These are phyloP conservation scores for Skeletonema potamos DNA, from an alignment of 108 stramenopile species.

Conservation along the genomic window DNA sequence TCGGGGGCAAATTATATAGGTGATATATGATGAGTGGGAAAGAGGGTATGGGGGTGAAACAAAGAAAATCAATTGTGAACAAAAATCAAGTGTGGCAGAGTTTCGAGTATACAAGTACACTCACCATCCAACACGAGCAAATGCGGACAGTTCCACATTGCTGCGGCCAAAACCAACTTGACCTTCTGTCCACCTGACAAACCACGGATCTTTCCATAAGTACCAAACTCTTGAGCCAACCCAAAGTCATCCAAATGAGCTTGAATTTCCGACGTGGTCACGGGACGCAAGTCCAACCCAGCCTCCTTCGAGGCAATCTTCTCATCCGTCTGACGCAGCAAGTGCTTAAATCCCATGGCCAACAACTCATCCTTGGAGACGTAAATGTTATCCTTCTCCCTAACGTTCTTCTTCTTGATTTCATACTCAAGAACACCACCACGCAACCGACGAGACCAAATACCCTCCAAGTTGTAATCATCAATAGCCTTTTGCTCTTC, in stretches of 20 bases:
- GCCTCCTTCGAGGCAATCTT: constrained; percentile 96
- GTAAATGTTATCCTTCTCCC: constrained; percentile 92
- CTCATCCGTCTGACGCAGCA: constrained; percentile 89
- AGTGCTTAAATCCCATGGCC: constrained; percentile 85
- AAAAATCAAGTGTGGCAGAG: no score
- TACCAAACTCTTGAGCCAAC: constrained; percentile 95
- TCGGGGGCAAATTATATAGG: no score
- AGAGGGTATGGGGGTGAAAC: not conserved
- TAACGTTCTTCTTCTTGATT: constrained; percentile 89
- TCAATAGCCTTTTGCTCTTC: constrained; percentile 93
- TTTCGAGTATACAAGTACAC: no score
- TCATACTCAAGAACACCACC: constrained; percentile 91
- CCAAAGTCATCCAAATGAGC: constrained; percentile 97
- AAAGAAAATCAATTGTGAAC: no score
- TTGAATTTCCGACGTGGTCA: constrained; percentile 92
- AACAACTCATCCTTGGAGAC: constrained; percentile 82
- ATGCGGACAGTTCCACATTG: constrained; percentile 98
- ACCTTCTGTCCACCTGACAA: constrained; percentile 98
- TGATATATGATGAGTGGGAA: not conserved
- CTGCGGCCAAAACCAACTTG: constrained; percentile 97
- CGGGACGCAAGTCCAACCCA: constrained; percentile 88
- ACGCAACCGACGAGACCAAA: constrained; percentile 92
- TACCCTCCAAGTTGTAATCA: constrained; percentile 89
- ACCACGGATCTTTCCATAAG: constrained; percentile 96
- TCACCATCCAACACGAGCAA: constrained; percentile 84